phyloP scores from a whole-genome alignment of 2,329 filamentous ascomycete species.

The Fusarium odoratissimum region DNA sequence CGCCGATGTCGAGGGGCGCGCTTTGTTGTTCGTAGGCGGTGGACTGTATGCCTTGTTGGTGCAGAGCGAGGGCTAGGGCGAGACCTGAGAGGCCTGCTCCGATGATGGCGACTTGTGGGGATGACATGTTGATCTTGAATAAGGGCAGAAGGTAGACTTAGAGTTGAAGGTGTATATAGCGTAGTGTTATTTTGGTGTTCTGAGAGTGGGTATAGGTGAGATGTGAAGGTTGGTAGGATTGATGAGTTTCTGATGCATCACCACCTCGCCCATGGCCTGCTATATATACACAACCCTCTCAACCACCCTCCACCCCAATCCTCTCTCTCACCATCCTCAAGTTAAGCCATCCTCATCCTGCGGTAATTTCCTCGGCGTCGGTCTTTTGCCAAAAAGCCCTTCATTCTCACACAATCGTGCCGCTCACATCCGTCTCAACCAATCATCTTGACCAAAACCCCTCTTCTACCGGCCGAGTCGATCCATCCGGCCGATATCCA shows the following conservation, averaged over 20 bases:
- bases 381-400: background rate
- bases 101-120: slow-evolving; percentile 46
- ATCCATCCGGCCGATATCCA: background rate
- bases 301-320: background rate
- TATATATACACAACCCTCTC: slow-evolving; percentile 18
- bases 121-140: slow-evolving; percentile 2
- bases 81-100: slow-evolving; percentile 60
- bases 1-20: slow-evolving; percentile 60
- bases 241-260: background rate
- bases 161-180: too few relatives aligned
- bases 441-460: background rate
- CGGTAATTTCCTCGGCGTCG: background rate
- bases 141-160: accelerated
- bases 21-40: slow-evolving; percentile 64
- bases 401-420: background rate
- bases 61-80: slow-evolving; percentile 64
- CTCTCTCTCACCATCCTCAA: accelerated
- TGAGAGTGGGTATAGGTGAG: accelerated
- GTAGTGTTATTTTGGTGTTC: accelerated
- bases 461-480: slow-evolving; percentile 1
- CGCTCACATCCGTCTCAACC: background rate
- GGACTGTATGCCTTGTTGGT: slow-evolving; percentile 61
- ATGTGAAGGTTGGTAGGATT: accelerated
- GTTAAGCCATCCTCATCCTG: accelerated
- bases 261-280: too few relatives aligned